These are phyloP conservation scores for Phytophthora melonis DNA, from an alignment of 352 stramenopile genomes.

Conservation along the genomic window DNA sequence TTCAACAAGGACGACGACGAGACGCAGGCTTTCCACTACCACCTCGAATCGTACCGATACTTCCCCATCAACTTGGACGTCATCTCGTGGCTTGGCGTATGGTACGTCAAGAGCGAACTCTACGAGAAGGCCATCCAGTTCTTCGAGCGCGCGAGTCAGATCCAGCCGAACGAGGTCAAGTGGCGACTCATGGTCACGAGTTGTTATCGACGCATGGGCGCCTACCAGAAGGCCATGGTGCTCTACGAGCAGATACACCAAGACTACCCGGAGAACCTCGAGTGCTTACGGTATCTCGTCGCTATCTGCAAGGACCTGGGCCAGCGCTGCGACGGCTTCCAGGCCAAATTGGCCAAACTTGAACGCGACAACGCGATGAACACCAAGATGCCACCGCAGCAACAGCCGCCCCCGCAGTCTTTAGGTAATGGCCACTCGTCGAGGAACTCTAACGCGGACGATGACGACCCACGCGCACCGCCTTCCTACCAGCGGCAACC, in stretches of 20 bases:
- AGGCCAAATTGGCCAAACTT: constrained; percentile 93
- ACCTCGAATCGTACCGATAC: constrained; percentile 95
- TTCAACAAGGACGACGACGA: constrained; percentile 95
- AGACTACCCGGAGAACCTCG: constrained; percentile 94
- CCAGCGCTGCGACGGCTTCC: constrained; percentile 92
- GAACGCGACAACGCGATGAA: constrained; percentile 69
- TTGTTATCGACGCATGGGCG: constrained; percentile 95
- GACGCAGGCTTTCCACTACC: constrained; percentile 96
- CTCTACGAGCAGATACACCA: constrained; percentile 96
- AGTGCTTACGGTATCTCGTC: constrained; percentile 93
- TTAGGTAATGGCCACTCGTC: constrained; percentile 38
- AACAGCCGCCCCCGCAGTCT: constrained; percentile 28
- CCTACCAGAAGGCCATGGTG: constrained; percentile 92
- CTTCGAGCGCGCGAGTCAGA: constrained; percentile 95
- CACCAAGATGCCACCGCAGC: constrained; percentile 47
- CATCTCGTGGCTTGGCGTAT: constrained; percentile 96
- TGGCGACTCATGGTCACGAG: constrained; percentile 97
- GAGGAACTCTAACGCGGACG: constrained; percentile 24
- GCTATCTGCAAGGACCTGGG: constrained; percentile 96
- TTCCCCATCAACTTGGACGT: constrained; percentile 97
- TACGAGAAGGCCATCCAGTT: constrained; percentile 98
- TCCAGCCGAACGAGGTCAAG: constrained; percentile 96
- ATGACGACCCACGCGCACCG: constrained; percentile 26
- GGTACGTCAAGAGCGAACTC: constrained; percentile 97
- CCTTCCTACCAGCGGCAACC: constrained; percentile 33